Percentiles rank a stretch among this genome's conserved stretches.
Conservation (phyloP, 495 filamentous ascomycete genomes). For the Penicillium coprophilum region DNA sequence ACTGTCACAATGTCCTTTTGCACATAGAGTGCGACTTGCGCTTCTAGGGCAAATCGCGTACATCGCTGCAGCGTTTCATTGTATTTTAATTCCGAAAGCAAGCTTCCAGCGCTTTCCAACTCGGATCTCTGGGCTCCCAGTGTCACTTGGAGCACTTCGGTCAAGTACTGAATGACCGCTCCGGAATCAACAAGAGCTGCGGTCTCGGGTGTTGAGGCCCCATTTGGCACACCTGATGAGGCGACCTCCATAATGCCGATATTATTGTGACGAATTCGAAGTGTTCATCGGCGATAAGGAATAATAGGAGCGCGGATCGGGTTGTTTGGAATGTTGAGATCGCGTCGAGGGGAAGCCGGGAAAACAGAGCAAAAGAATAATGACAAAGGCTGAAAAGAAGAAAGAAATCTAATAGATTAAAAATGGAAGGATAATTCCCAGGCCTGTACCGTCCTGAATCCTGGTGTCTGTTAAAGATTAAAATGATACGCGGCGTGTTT, state of each 20-base stretch:
- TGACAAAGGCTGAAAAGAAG: slow-evolving; percentile 5
- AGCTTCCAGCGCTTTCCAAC: slow-evolving; percentile 73
- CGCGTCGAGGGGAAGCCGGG: slow-evolving; percentile 22
- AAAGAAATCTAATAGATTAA: slow-evolving; percentile 21
- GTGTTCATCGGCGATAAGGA: slow-evolving; percentile 35
- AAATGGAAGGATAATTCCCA: slow-evolving; percentile 20
- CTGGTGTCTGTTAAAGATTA: slow-evolving; percentile 13
- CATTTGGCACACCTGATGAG: slow-evolving; percentile 48
- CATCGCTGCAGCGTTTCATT: slow-evolving; percentile 83
- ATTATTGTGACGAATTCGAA: slow-evolving; percentile 25
- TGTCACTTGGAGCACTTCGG: slow-evolving; percentile 74
- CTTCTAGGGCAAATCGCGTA: slow-evolving; percentile 82
- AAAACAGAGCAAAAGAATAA: slow-evolving; percentile 2
- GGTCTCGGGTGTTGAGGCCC: slow-evolving; percentile 41
- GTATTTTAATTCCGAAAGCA: slow-evolving; percentile 69
- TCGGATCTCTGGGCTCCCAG: slow-evolving; percentile 81
- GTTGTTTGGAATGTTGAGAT: slow-evolving; percentile 22
- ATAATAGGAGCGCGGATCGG: slow-evolving; percentile 19
- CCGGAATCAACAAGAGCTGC: slow-evolving; percentile 54
- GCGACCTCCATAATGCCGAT: slow-evolving; percentile 50
- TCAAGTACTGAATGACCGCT: slow-evolving; percentile 74
- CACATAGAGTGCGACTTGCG: slow-evolving; percentile 84
- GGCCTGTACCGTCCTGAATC: slow-evolving; percentile 3
- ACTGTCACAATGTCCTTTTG: slow-evolving; percentile 71
- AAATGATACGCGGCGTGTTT: slow-evolving; percentile 34